phyloP scores from a whole-genome alignment of 2,329 filamentous ascomycete genomes.

The Phyllosticta citrichinensis region DNA sequence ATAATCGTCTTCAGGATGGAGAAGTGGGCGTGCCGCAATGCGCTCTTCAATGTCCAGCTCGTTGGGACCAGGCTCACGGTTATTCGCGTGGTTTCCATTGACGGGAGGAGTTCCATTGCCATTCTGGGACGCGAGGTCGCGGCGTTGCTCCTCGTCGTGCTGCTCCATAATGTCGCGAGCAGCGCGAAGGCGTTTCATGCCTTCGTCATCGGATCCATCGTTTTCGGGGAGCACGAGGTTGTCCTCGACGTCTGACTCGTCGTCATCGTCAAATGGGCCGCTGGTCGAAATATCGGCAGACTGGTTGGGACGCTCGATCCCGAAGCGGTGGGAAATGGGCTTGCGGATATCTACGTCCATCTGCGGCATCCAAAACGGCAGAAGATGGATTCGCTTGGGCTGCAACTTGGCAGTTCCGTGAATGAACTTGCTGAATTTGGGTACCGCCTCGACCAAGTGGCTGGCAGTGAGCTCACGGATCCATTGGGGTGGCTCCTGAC shows the following conservation, averaged over 20 bases:
- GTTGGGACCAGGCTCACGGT: conserved; percentile 23
- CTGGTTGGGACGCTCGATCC: conserved; percentile 70
- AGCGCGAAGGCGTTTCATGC: conserved; percentile 38
- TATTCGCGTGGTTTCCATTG: conserved; percentile 16
- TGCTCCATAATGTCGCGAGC: conserved; percentile 42
- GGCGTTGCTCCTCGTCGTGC: conserved; percentile 39
- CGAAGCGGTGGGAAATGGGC: conserved; percentile 77
- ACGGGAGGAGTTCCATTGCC: conserved; percentile 10
- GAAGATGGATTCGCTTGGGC: conserved; percentile 73
- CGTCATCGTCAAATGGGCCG: conserved; percentile 60
- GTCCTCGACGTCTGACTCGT: conserved; percentile 57
- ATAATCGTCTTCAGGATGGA: conserved; percentile 57
- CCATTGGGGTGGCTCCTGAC: conserved; percentile 93
- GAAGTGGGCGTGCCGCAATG: conserved; percentile 51
- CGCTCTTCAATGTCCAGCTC: conserved; percentile 73
- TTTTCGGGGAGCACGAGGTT: conserved; percentile 23
- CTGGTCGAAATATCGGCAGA: conserved; percentile 68
- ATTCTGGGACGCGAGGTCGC: conserved; percentile 34
- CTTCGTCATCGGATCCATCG: conserved; percentile 32
- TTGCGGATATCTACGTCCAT: conserved; percentile 98
- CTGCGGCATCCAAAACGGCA: conserved; percentile 97
- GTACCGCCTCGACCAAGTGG: conserved; percentile 95
- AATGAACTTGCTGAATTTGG: conserved; percentile 99
- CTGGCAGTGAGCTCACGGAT: conserved; percentile 86
- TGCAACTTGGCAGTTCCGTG: conserved; percentile 86